Conservation (phyloP, 148 eudicot species). For the Cornus controversa region DNA sequence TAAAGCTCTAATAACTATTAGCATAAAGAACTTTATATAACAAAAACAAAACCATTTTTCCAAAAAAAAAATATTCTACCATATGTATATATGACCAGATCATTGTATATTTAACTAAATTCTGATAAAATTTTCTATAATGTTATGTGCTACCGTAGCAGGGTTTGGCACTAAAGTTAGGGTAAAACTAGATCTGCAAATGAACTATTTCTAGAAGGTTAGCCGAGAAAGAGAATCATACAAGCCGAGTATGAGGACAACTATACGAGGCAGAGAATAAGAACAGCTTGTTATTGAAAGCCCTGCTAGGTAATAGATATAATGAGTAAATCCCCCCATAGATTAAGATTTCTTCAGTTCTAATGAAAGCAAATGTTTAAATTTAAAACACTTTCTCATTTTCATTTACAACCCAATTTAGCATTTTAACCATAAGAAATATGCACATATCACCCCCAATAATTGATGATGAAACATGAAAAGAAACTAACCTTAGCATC, state of each 20-base stretch:
- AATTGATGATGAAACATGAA: not conserved
- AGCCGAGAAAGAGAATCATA: not conserved
- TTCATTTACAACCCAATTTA: not conserved
- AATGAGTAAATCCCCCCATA: not conserved
- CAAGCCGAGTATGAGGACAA: not conserved
- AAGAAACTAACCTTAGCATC: constrained; percentile 60
- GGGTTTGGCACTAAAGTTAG: not conserved
- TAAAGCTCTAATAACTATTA: not conserved
- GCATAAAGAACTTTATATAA: no score
- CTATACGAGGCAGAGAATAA: not conserved
- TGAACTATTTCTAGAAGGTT: not conserved
- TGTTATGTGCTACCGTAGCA: not conserved
- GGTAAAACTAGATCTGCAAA: not conserved
- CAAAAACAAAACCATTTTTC: no score
- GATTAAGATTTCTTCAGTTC: not conserved
- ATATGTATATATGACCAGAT: not conserved
- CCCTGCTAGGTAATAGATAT: no score
- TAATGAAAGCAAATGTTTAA: not conserved
- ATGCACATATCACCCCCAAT: not conserved
- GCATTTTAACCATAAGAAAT: not conserved
- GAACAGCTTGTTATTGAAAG: not conserved
- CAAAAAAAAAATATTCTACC: not conserved
- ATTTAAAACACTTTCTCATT: not conserved
- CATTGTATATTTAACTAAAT: no score
- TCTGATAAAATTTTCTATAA: not conserved